Evolutionary conservation across 768 basidiomycete genomes (phyloP), one percentile per base, ranked within the genome.

Genomic region (Pholiota conissans): DNA sequence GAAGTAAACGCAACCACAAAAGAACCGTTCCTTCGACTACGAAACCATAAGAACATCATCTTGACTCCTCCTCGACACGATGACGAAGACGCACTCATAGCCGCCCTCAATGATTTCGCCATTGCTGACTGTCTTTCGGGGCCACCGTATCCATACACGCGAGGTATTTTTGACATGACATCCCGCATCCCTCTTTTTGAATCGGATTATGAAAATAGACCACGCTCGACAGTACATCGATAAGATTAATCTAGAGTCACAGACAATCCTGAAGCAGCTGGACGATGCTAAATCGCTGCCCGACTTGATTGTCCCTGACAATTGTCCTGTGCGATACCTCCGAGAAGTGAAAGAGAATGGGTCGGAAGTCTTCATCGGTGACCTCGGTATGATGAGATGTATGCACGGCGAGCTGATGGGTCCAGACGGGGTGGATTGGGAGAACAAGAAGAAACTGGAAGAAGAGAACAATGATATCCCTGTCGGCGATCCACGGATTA

Each of bases 271-370:
- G 10, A 58, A 65, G 49, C 71, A 76, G 40, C 59, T 74, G 8
- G 65, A 70, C 22, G 64, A 69, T 40, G 69, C 67, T 42, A 55
- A 67, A 58, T 60, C 67, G 37, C 30, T 58, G 22, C 24, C 63
- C 20, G 58, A 59, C 5, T 69, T 69, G 18, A 72, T 71, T 27
- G 39, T 76, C 20, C 75, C 85, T 2, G 76, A 69, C 0, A 65
- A 63, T 0, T 81, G 79, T 56, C 86, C 86, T 0, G 76, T 88
- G 37, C 68, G 76, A 45, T 65, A 66, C 50, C 67, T 88, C 24
- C 73, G 87, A 35, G 84, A 89, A 62, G 71, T 87, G 18, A 67
- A 74, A 51, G 77, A 79, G 29, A 80, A 87, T 55, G 86, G 86
- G 2, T 77, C 72, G 9, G 85, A 88, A 1, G 32, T 79, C 2